phyloP scores from a whole-genome alignment of 495 filamentous ascomycete species.

The Trichoderma virens region DNA sequence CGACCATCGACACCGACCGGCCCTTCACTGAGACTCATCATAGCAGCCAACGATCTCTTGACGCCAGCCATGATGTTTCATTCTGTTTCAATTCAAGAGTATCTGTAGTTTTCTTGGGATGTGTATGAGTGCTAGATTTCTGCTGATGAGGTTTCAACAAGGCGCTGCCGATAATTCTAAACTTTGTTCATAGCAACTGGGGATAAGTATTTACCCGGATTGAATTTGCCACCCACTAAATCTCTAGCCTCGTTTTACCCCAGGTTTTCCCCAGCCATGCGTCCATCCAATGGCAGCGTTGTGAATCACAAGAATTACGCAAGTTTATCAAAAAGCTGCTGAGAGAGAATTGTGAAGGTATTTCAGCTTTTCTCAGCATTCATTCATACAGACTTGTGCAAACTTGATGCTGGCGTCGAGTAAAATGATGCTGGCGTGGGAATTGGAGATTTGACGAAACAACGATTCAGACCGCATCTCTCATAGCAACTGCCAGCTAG shows the following conservation, averaged over 20 bases:
- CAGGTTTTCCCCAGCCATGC: neutral
- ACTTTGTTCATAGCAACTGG: neutral
- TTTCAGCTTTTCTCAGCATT: neutral
- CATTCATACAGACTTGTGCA: neutral
- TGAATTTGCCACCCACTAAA: neutral
- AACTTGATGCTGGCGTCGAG: neutral
- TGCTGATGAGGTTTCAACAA: neutral
- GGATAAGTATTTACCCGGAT: conserved; percentile 20
- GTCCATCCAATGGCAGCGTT: neutral
- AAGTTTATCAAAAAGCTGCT: neutral
- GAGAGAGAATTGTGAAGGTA: neutral
- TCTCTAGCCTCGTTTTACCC: neutral
- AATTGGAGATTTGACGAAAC: neutral
- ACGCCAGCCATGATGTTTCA: conserved; percentile 13
- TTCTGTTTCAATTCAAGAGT: neutral
- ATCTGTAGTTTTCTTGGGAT: neutral
- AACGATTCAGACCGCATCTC: neutral
- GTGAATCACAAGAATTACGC: neutral
- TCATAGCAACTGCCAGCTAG: neutral
- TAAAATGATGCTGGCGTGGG: neutral
- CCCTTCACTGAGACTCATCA: neutral
- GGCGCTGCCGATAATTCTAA: neutral
- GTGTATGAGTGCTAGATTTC: neutral
- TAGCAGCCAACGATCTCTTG: conserved; percentile 12
- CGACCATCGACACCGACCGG: neutral